Evolutionary conservation across 176 grass and related monocot genomes (phyloP).

Genomic region (Musa troglodytarum): DNA sequence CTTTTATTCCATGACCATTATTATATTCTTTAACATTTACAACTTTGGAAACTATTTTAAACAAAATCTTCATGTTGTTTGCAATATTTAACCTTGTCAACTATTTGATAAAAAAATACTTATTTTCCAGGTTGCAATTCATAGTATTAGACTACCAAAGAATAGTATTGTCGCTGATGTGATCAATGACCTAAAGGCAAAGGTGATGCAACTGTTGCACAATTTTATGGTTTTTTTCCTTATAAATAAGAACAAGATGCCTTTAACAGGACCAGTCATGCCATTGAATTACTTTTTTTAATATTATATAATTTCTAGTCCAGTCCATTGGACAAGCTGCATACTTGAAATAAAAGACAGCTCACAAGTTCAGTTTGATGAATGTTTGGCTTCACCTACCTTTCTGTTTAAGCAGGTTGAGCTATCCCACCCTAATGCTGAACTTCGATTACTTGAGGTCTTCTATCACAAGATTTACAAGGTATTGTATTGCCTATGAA

Average conservation of each 20-base stretch:
- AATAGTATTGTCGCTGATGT: conserved; percentile 88
- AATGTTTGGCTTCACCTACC: not conserved
- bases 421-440: conserved; percentile 68
- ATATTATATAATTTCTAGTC: not conserved
- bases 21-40: conserved; percentile 19
- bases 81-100: not conserved
- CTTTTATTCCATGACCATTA: conserved; percentile 12
- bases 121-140: conserved; percentile 55
- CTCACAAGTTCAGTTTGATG: not conserved
- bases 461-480: conserved; percentile 98
- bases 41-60: not conserved
- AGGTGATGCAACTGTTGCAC: conserved; percentile 36
- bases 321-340: not conserved
- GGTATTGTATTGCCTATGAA: conserved; percentile 23
- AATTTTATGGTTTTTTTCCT: not conserved
- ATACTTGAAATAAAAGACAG: not conserved
- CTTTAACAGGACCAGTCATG: not conserved
- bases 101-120: not conserved
- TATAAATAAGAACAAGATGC: not conserved
- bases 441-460: conserved; percentile 77
- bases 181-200: conserved; percentile 78
- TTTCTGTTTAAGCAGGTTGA: conserved; percentile 55
- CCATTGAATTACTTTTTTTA: not conserved
- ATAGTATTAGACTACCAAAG: conserved; percentile 81
- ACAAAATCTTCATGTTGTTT: not conserved